These are phyloP conservation scores for Grosmannia clavigera DNA, from an alignment of 2,329 filamentous ascomycete genomes.

Conservation along the genomic window DNA sequence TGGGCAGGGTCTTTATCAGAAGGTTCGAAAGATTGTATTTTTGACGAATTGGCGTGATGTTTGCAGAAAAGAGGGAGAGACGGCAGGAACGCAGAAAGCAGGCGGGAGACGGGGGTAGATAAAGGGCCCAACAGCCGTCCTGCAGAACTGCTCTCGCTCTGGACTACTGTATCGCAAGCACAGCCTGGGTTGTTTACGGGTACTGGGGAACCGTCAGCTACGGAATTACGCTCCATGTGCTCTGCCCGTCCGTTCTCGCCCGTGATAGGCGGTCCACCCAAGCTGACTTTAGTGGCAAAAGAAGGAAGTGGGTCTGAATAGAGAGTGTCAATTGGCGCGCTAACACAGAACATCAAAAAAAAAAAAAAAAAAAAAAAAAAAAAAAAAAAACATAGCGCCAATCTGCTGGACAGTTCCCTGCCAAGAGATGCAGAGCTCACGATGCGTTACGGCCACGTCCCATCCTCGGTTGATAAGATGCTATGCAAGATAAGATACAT, in stretches of 20 bases:
- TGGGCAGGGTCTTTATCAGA: not conserved
- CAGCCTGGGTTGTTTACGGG: not conserved
- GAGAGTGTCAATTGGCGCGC: not conserved
- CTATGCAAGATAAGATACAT: too few species aligned
- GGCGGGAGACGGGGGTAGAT: not conserved
- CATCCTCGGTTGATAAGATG: too few species aligned
- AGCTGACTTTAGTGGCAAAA: too few species aligned
- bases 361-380: too few species aligned
- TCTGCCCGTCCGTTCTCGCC: not conserved
- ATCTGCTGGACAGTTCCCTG: too few species aligned
- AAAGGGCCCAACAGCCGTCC: not conserved
- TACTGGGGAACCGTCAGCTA: too few species aligned
- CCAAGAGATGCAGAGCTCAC: too few species aligned
- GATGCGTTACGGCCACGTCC: too few species aligned
- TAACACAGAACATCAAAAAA: not conserved
- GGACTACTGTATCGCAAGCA: not conserved
- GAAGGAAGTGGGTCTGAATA: not conserved
- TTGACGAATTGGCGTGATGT: not conserved
- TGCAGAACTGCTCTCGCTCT: not conserved
- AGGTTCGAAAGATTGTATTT: not conserved
- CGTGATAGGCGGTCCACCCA: not conserved
- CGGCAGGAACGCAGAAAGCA: not conserved
- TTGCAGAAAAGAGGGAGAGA: not conserved
- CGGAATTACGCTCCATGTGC: too few species aligned
- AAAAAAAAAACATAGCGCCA: too few species aligned